Evolutionary conservation across 140 eudicot genomes (phyloP).

Genomic region (Ambrosia hybrid): DNA sequence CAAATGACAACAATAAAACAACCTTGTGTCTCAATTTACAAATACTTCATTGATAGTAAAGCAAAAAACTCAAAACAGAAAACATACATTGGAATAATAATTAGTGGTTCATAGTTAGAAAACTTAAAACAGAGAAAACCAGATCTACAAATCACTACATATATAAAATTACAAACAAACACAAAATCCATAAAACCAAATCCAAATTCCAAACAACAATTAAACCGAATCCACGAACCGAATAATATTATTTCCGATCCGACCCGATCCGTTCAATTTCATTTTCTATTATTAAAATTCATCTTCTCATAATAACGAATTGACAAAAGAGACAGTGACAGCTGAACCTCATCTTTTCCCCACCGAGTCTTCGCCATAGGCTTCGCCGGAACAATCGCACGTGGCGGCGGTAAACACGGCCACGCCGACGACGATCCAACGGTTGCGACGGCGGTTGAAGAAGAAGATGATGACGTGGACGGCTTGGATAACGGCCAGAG

Average conservation of each 20-base stretch:
- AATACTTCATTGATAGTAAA: conserved; percentile 22
- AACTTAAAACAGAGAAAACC: conserved; percentile 25
- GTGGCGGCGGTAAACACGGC: conserved; percentile 58
- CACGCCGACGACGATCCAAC: conserved; percentile 35
- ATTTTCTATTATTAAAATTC: conserved; percentile 66
- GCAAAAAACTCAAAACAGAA: not conserved
- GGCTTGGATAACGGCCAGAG: conserved; percentile 76
- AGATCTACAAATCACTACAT: conserved; percentile 29
- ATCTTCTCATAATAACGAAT: conserved; percentile 87
- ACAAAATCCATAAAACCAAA: conserved; percentile 15
- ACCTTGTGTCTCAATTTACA: conserved; percentile 21
- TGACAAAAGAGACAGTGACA: conserved; percentile 80
- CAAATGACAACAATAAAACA: no score
- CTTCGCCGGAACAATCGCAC: conserved; percentile 32
- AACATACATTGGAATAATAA: conserved; percentile 20
- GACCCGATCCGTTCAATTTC: conserved; percentile 8
- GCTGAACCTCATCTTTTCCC: conserved; percentile 96
- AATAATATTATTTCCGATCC: no score
- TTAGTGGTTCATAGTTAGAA: conserved; percentile 27
- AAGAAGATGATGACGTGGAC: conserved; percentile 31
- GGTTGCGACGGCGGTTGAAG: conserved; percentile 33
- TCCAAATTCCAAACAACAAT: conserved; percentile 2
- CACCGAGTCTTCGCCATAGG: conserved; percentile 57
- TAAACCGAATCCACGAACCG: not conserved
- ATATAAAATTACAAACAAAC: conserved; percentile 29